Evolutionary conservation across 192 early-diverging fungal species (phyloP), one percentile per base, ranked within the genome.

Genomic region (Coemansia asiatica): DNA sequence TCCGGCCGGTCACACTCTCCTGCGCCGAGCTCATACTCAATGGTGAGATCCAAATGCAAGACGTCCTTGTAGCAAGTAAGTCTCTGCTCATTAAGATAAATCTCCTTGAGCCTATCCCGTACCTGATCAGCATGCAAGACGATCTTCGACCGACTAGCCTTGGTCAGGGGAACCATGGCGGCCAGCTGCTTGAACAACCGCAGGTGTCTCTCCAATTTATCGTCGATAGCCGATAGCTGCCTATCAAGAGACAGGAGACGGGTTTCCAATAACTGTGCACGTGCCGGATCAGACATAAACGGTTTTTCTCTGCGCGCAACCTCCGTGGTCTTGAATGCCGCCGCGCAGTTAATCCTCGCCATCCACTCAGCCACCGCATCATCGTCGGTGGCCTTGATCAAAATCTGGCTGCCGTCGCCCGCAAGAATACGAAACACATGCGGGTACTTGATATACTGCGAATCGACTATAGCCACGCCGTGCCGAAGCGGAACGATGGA

Each of bases 301-400:
- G 59, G 53, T 25, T 64, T 55, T 29, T 40, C 50, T 19, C 82
- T 72, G 18, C 71, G 69, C 25, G 68, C 74, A 2, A 84, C 57
- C n/a, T 68, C 82, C 65, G 69, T 66, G 6, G 89, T 86, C 66
- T 90, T 92, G 69, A 92, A 84, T 16, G 90, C 82, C 6, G 90
- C 86, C 0, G 90, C 90, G 68, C 90, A 92, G 79, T 92, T 92
- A 56, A 92, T 88, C 46, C 87, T 86, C 33, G 84, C 74, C 83
- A 92, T 90, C 91, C 91, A 92, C 65, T 92, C 89, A 28, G 90
- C 86, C 74, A 92, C 87, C 22, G 88, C 85, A 31, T 85, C 78
- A 63, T 90, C 89, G 50, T 74, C 80, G 6, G 89, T 76, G 6
- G 89, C 88, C 74, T 87, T 81, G 60, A 92, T 82, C 38, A 92